Evolutionary conservation across 2,329 filamentous ascomycete genomes (phyloP), one percentile per base, ranked within the genome.

Genomic region (Pestalotiopsis sp.): DNA sequence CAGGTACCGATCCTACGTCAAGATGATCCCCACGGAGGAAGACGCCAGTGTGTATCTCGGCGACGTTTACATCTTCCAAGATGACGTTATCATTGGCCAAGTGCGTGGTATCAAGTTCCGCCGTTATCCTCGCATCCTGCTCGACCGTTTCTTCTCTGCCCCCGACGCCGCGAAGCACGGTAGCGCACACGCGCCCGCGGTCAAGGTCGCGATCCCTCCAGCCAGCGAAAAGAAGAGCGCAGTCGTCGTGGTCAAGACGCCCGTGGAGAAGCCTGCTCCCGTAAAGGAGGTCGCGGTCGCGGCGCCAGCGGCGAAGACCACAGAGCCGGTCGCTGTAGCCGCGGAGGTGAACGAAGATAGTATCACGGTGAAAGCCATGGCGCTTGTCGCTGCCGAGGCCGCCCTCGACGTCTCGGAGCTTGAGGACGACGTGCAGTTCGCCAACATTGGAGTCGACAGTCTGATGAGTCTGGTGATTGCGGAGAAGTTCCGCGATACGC

Each of bases 331-430:
- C 20, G 45, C 58, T 25, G 59, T 60, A 3, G 52, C 23, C 27
- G 27, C 62, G 31, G 41, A 58, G 17, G 38, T 64, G 9, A 36
- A 74, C 81, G 27, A 67, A 52, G 52, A 71, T 63, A 71, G 61
- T 59, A 71, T 72, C 2, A 67, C 73, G 7, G 66, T 61, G 57
- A 74, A 76, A 66, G 77, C 78, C n/a, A 66, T 81, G 20, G 41
- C 64, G 5, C 72, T 80, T 67, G 83, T 90, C 64, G 85, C 87
- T 3, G 82, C 84, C 67, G 87, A 90, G 74, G 87, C 88, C 80
- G 87, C 84, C 68, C 84, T 89, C 61, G 84, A 86, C 38, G 78
- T 84, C 55, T 81, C 84, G 17, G 86, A 89, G 13, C 74, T 82
- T 38, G 61, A 71, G 0, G 78, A 81, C 59, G 79, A 79, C 2